A percentile compares a stretch with the other conserved stretches of the same genome.
These are phyloP conservation scores for Pythium plurisporium DNA, from an alignment of 352 stramenopile genomes.

Conservation along the genomic window DNA sequence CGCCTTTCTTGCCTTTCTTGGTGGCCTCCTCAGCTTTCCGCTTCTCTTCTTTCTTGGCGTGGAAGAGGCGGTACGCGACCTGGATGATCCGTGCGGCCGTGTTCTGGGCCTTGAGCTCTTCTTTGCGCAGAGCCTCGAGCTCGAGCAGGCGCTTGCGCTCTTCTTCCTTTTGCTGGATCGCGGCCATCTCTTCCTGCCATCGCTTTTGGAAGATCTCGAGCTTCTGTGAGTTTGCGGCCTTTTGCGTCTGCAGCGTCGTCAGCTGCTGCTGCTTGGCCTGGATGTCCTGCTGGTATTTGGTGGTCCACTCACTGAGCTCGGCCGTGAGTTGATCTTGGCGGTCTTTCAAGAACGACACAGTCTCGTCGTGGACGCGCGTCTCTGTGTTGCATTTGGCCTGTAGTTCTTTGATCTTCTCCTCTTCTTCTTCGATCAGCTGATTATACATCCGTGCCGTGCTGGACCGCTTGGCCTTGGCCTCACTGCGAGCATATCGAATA, in stretches of 20 bases:
- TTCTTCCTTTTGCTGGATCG: conserved; percentile 68
- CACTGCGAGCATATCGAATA: conserved; percentile 70
- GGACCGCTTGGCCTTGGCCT: conserved; percentile 82
- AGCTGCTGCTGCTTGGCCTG: conserved; percentile 65
- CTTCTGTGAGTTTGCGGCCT: conserved; percentile 47
- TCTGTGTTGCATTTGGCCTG: conserved; percentile 59
- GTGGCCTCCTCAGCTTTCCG: conserved; percentile 47
- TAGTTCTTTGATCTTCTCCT: conserved; percentile 62
- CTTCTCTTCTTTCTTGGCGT: conserved; percentile 50
- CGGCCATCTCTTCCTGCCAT: conserved; percentile 68
- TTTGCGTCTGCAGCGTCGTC: conserved; percentile 50
- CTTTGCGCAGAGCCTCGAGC: conserved; percentile 55
- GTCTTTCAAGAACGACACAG: conserved; percentile 69
- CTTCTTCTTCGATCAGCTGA: conserved; percentile 74
- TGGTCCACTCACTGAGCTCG: conserved; percentile 65
- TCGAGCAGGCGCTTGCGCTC: conserved; percentile 64
- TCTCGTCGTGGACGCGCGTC: conserved; percentile 72
- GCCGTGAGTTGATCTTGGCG: conserved; percentile 68
- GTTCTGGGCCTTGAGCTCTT: conserved; percentile 67
- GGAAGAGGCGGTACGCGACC: conserved; percentile 42
- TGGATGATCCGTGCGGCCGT: conserved; percentile 69
- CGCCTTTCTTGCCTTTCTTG: conserved; percentile 68
- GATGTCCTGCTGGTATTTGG: conserved; percentile 81
- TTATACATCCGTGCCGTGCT: conserved; percentile 75
- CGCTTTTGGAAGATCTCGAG: conserved; percentile 64